Conservation (phyloP, 192 early-diverging fungal species). For the Pilaira anomala region DNA sequence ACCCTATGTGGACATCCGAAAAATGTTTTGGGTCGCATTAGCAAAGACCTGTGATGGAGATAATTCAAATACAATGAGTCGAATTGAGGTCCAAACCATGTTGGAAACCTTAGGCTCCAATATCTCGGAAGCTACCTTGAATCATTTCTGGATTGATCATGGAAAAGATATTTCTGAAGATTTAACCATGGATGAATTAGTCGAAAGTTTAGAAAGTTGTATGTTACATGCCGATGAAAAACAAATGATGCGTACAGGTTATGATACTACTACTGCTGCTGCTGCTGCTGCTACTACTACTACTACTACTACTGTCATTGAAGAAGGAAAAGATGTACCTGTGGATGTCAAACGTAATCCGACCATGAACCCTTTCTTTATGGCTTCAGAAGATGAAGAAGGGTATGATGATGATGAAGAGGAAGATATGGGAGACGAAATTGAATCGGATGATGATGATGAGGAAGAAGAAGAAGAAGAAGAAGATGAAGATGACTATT, state of each 20-base stretch:
- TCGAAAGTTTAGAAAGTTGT: slow-evolving; percentile 54
- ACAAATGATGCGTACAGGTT: neutral
- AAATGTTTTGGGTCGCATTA: slow-evolving; percentile 70
- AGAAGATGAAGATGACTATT: slow-evolving; percentile 6
- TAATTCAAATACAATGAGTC: slow-evolving; percentile 57
- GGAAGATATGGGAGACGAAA: slow-evolving; percentile 31
- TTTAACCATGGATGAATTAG: slow-evolving; percentile 62
- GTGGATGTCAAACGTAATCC: neutral
- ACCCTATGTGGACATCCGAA: slow-evolving; percentile 58
- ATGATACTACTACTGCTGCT: neutral
- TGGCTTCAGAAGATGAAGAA: neutral
- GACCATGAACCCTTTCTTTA: neutral
- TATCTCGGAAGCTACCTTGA: slow-evolving; percentile 60
- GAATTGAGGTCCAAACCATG: slow-evolving; percentile 64
- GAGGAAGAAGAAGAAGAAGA: slow-evolving; percentile 22
- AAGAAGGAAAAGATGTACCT: slow-evolving; percentile 12
- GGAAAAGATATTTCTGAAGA: slow-evolving; percentile 53
- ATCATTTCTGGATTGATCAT: slow-evolving; percentile 50
- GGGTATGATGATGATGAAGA: neutral
- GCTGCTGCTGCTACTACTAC: neutral
- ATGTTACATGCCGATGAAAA: slow-evolving; percentile 21
- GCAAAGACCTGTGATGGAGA: slow-evolving; percentile 60
- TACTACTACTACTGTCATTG: neutral
- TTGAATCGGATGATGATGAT: slow-evolving; percentile 35
- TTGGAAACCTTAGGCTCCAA: slow-evolving; percentile 68